Evolutionary conservation across 371 early-diverging fungal genomes (phyloP).

Genomic region (Mucor saturninus): DNA sequence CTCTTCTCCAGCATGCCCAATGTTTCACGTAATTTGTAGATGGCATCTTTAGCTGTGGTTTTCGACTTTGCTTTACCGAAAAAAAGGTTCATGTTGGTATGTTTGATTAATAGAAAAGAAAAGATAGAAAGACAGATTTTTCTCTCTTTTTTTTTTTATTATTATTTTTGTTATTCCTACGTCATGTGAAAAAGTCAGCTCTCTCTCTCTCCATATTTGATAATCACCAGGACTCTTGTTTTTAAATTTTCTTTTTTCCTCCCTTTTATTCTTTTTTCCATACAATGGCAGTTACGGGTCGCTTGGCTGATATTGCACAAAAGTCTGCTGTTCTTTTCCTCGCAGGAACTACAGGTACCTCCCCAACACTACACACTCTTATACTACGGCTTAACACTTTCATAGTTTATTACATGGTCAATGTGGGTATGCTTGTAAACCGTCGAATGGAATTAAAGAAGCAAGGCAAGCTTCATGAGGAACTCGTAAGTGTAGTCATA

Average conservation of each 20-base stretch:
- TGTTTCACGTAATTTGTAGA: constrained; percentile 88
- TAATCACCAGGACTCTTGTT: constrained; percentile 6
- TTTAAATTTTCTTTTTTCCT: constrained; percentile 8
- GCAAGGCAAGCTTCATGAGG: constrained; percentile 53
- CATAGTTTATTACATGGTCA: constrained; percentile 81
- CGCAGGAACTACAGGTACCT: constrained; percentile 54
- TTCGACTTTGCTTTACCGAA: constrained; percentile 80
- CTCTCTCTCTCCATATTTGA: no score
- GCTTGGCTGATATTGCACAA: constrained; percentile 55
- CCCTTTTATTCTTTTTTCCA: neutral
- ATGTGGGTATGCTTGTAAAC: constrained; percentile 73
- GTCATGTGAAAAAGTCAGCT: neutral
- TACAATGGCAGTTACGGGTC: constrained; percentile 42
- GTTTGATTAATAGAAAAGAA: constrained; percentile 2
- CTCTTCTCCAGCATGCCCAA: constrained; percentile 95
- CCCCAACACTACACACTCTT: no score
- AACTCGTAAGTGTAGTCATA: constrained; percentile 37
- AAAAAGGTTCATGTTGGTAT: constrained; percentile 78
- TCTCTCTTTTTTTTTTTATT: neutral
- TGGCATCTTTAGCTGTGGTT: constrained; percentile 92
- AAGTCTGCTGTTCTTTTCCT: constrained; percentile 53
- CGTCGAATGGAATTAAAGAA: constrained; percentile 53
- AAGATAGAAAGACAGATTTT: neutral
- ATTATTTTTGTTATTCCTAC: neutral
- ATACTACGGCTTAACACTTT: no score